These are phyloP conservation scores for Calendula officinalis DNA, from an alignment of 129 eudicot genomes.

Conservation along the genomic window DNA sequence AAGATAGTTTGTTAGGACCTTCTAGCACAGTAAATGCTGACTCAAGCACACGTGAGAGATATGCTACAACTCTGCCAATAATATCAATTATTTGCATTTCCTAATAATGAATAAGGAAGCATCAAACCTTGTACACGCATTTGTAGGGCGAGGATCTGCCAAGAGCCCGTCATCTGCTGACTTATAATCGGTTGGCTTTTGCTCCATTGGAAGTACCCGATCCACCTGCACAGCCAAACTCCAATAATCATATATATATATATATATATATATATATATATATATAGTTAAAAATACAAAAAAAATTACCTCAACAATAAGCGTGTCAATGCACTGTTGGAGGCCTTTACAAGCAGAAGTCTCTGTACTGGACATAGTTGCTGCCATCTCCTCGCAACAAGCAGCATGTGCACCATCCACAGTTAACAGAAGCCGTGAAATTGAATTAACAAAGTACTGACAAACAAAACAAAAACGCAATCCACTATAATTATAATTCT, in stretches of 20 bases:
- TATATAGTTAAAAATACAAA: conserved; percentile 1
- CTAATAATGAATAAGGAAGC: no score
- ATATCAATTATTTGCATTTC: neutral
- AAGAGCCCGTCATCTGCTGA: conserved; percentile 79
- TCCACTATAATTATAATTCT: neutral
- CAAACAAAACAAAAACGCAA: neutral
- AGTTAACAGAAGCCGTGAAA: conserved; percentile 81
- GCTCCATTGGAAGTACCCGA: conserved; percentile 76
- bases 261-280: no score
- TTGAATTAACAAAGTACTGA: conserved; percentile 77
- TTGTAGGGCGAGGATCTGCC: conserved; percentile 94
- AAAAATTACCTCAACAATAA: conserved; percentile 64
- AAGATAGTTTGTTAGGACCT: conserved; percentile 88
- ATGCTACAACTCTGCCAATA: conserved; percentile 71
- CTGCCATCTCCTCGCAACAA: conserved; percentile 83
- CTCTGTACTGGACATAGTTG: conserved; percentile 86
- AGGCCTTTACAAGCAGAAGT: conserved; percentile 82
- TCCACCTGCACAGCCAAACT: conserved; percentile 53
- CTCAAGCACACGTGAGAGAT: conserved; percentile 93
- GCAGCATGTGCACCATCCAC: conserved; percentile 98
- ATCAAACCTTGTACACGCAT: conserved; percentile 79
- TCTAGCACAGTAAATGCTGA: conserved; percentile 87
- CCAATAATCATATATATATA: neutral
- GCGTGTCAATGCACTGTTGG: conserved; percentile 89
- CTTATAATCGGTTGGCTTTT: conserved; percentile 73